Conservation (phyloP, 140 eudicot genomes). For the Oenanthe javanica region DNA sequence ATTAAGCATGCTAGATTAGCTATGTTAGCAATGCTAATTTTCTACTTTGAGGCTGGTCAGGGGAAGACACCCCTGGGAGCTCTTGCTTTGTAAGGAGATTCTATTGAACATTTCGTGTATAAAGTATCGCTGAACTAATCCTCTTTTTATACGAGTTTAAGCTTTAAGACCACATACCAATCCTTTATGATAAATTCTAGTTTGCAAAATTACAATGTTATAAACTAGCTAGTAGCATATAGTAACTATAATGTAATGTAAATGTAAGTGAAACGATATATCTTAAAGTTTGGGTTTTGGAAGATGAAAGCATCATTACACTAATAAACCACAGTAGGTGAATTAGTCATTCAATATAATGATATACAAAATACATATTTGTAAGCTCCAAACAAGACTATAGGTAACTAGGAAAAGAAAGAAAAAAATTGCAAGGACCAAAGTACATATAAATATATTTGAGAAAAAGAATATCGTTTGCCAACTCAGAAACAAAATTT, state of each 20-base stretch:
- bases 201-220: not conserved
- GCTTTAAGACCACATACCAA: not conserved
- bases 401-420: not conserved
- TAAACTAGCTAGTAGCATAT: not conserved
- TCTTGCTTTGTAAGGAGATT: slow-evolving; percentile 57
- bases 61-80: slow-evolving; percentile 98
- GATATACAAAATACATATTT: too few relatives aligned
- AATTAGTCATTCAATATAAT: too few relatives aligned
- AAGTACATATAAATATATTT: not conserved
- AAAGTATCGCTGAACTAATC: slow-evolving; percentile 18
- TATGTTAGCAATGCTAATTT: slow-evolving; percentile 86
- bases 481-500: not conserved
- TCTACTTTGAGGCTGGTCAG: slow-evolving; percentile 94
- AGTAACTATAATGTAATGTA: not conserved
- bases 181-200: not conserved
- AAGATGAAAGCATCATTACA: too few relatives aligned
- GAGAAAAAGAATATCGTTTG: not conserved
- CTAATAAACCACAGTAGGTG: too few relatives aligned
- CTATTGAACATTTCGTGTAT: slow-evolving; percentile 22
- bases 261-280: too few relatives aligned
- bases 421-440: not conserved
- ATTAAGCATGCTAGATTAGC: slow-evolving; percentile 87
- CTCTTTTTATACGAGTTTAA: not conserved
- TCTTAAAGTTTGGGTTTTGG: too few relatives aligned
- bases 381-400: too few relatives aligned